Evolutionary conservation across 306 rosid species (phyloP), one percentile per base, ranked within the genome.

Genomic region (Rosa lucieae): DNA sequence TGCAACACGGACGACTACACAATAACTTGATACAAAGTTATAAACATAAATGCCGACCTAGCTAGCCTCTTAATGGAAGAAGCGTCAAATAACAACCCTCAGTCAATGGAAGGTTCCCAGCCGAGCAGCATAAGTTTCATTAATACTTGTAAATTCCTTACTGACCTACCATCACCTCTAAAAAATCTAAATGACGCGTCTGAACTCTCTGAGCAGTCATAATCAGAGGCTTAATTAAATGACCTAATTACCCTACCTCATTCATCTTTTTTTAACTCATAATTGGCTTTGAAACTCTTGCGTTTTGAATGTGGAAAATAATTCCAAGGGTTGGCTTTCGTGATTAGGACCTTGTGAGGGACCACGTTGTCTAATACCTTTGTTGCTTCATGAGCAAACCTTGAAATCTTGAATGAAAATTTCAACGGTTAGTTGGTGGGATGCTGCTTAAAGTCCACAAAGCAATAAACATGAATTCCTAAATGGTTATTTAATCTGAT

Each of bases 341-440:
- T 32, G 78, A 15, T 70, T 58, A 62, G 75, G 84, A 80, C 75
- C 42, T 82, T 69, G 78, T 47, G 72, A 68, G 72, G 86, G 89
- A 43, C 92, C 92, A 79, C 81, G 61, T 58, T 78, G 20, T 78
- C 44, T 20, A 56, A 77, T 14, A 26, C n/a, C 71, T 26, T 18
- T 29, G 55, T 53, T 39, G 37, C 67, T 74, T 76, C 77, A 73
- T 78, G 65, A 76, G 79, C 83, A 81, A 77, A 79, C 67, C n/a
- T n/a, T n/a, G n/a, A n/a, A n/a, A n/a, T n/a, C 77, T 76, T 39
- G 67, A 75, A 58, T 40, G 75, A 79, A 75, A 88, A 84, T 75
- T 89, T 92, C 96, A 92, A 89, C 68, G 81, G 75, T 88, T 82
- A 85, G 97, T 90, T 90, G 98, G 94, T 90, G 88, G 85, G 89